Conservation (phyloP, 371 early-diverging fungal genomes). For the Syncephalastrum contaminatum region DNA sequence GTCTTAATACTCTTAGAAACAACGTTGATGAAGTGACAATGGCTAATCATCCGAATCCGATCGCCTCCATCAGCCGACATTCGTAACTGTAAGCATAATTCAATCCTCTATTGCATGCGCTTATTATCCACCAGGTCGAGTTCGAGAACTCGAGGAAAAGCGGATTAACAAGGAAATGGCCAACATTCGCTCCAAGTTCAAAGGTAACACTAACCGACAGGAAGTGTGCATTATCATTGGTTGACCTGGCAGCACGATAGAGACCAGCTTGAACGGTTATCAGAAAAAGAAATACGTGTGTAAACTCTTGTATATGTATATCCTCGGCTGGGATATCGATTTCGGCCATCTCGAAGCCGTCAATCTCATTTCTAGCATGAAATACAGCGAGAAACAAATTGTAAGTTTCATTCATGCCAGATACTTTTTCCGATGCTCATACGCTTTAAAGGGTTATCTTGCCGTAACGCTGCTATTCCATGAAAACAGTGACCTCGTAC, state of each 20-base stretch:
- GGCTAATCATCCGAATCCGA: background rate
- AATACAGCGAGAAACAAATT: slow-evolving; percentile 97
- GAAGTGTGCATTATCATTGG: too few species aligned
- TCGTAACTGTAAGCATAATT: slow-evolving; percentile 44
- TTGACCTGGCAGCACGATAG: slow-evolving; percentile 38
- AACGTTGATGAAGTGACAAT: background rate
- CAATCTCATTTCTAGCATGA: slow-evolving; percentile 81
- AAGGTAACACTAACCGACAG: slow-evolving; percentile 58
- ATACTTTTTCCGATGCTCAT: background rate
- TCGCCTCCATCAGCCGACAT: slow-evolving; percentile 21
- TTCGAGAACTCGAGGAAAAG: slow-evolving; percentile 94
- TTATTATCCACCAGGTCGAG: slow-evolving; percentile 73
- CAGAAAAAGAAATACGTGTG: slow-evolving; percentile 98
- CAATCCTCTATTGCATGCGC: background rate
- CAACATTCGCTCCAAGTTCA: slow-evolving; percentile 96
- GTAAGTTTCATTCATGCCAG: slow-evolving; percentile 43
- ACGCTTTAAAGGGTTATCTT: slow-evolving; percentile 79
- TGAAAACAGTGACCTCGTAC: slow-evolving; percentile 82
- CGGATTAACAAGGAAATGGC: slow-evolving; percentile 98
- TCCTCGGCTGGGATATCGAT: slow-evolving; percentile 97
- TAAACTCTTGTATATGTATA: slow-evolving; percentile 97
- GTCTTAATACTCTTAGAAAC: background rate
- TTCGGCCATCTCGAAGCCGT: slow-evolving; percentile 97
- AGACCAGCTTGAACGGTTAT: slow-evolving; percentile 89
- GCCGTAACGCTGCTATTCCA: slow-evolving; percentile 89